Evolutionary conservation across 805 yeast genomes (phyloP).

Genomic region (Barnettozyma vustinii): DNA sequence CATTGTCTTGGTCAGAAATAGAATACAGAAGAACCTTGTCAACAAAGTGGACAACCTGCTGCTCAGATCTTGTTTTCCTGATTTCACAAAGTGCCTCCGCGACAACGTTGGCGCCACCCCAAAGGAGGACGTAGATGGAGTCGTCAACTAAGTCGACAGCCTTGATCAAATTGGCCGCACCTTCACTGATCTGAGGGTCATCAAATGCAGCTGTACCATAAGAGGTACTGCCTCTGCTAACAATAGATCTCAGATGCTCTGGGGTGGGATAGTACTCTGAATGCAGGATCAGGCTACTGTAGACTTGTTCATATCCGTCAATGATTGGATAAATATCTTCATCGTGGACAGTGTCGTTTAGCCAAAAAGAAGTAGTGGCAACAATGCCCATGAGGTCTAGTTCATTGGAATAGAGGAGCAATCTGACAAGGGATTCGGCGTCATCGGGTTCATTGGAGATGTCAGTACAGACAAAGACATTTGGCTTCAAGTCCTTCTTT

Average conservation of each 20-base stretch:
- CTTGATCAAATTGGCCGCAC: constrained; percentile 23
- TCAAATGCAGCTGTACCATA: constrained; percentile 24
- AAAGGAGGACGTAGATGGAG: constrained; percentile 21
- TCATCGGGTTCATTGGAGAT: constrained; percentile 30
- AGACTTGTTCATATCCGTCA: constrained; percentile 28
- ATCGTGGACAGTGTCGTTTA: constrained; percentile 26
- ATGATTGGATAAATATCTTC: constrained; percentile 29
- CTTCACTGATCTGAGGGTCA: constrained; percentile 14
- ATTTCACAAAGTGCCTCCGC: constrained; percentile 29
- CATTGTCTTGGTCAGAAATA: constrained; percentile 30
- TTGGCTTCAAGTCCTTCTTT: too few relatives aligned
- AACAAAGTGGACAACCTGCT: constrained; percentile 16
- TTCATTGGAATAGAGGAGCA: constrained; percentile 28
- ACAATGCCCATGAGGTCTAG: constrained; percentile 26
- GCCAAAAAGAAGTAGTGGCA: constrained; percentile 31
- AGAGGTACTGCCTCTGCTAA: constrained; percentile 21
- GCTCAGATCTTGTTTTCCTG: constrained; percentile 12
- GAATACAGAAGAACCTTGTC: constrained; percentile 24
- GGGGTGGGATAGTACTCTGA: constrained; percentile 25
- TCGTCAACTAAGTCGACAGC: constrained; percentile 23
- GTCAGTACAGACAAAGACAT: constrained; percentile 26
- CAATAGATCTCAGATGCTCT: constrained; percentile 24
- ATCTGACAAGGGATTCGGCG: constrained; percentile 27
- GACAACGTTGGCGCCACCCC: constrained; percentile 30
- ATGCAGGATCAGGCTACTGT: constrained; percentile 23